Conservation (phyloP, 305 asterid genomes). For the Fraxinus platypoda region DNA sequence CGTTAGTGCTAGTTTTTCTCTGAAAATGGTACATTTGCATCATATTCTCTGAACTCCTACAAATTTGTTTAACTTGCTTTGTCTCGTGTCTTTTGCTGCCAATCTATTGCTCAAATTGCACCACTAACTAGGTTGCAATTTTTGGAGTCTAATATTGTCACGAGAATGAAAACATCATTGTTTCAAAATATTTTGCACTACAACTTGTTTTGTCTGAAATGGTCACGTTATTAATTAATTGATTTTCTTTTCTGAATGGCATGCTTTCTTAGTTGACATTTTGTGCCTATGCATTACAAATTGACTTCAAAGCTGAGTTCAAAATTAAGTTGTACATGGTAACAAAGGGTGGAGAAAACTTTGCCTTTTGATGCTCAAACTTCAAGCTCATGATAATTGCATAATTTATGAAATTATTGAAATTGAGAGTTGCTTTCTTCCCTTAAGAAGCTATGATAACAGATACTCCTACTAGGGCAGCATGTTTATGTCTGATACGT, state of each 20-base stretch:
- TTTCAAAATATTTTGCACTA: not conserved
- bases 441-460: not conserved
- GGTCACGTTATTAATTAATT: not conserved
- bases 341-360: slow-evolving; percentile 3
- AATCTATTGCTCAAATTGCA: not conserved
- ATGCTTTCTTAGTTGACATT: not conserved
- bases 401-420: not conserved
- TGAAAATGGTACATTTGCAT: not conserved
- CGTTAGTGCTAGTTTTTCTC: not conserved
- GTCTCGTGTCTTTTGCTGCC: not conserved
- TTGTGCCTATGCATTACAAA: not conserved
- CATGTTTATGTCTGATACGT: not conserved
- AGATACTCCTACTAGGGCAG: not conserved
- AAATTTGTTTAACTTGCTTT: not conserved
- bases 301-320: not conserved
- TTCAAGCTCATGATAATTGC: not conserved
- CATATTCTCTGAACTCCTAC: not conserved
- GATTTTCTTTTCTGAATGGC: not conserved
- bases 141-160: not conserved
- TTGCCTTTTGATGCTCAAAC: slow-evolving; percentile 12
- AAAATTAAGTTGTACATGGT: not conserved
- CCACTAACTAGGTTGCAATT: not conserved
- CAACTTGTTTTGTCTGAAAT: slow-evolving; percentile 11
- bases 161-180: not conserved
- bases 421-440: not conserved